Evolutionary conservation across 805 yeast species (phyloP).

Genomic region (Blastobotrys attinorum): DNA sequence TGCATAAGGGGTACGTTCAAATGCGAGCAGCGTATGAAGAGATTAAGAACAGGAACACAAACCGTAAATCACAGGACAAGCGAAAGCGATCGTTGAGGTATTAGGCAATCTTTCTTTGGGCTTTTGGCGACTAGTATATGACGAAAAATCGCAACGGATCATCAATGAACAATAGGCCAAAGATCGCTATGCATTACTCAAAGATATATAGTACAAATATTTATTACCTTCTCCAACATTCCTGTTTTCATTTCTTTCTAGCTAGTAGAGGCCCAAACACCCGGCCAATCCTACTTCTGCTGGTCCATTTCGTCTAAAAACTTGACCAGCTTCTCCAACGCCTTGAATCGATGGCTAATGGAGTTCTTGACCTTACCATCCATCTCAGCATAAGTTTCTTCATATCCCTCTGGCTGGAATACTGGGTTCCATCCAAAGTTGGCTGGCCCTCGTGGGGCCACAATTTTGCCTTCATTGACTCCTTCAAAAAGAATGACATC

Average conservation of each 20-base stretch:
- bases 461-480: slow-evolving; percentile 71
- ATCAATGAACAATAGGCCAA: too few species aligned
- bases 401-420: slow-evolving; percentile 73
- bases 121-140: too few species aligned
- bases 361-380: slow-evolving; percentile 63
- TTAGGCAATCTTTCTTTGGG: too few species aligned
- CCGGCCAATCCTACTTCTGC: background rate
- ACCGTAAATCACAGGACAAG: background rate
- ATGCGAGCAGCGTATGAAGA: slow-evolving; percentile 41
- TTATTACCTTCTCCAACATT: too few species aligned
- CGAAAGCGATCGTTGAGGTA: slow-evolving; percentile 2
- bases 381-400: slow-evolving; percentile 85
- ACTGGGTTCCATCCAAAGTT: slow-evolving; percentile 93
- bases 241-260: too few species aligned
- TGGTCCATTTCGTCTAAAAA: slow-evolving; percentile 29
- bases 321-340: slow-evolving; percentile 62
- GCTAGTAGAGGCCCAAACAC: too few species aligned
- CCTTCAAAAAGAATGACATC: slow-evolving; percentile 82
- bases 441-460: slow-evolving; percentile 65
- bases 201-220: too few species aligned
- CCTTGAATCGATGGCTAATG: slow-evolving; percentile 82
- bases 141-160: too few species aligned
- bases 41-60: slow-evolving; percentile 14
- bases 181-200: too few species aligned
- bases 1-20: slow-evolving; percentile 73